Evolutionary conservation across 148 eudicot genomes (phyloP), one percentile per base, ranked within the genome.

Genomic region (Cornus suecica): DNA sequence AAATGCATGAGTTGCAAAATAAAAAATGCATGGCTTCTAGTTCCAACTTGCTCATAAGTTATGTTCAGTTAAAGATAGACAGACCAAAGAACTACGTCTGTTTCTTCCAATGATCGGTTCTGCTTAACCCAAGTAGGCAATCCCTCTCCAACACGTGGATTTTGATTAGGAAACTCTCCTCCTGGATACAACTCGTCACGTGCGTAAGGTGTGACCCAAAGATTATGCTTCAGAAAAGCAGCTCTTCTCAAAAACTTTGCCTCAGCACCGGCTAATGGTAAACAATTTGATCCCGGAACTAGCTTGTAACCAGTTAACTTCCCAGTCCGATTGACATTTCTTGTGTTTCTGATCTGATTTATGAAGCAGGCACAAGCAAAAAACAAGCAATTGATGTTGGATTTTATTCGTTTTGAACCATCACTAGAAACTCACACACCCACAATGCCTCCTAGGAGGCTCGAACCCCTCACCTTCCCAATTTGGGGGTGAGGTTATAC

Each of bases 121-220:
- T 94, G 77, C 88, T 94, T 89, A 65, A 92, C 92, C 96, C 97
- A 94, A 32, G 97, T 89, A 78, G 91, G 90, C 84, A 94, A 81
- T 51, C 99, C 97, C 77, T 92, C 99, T 25, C 99, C 97, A 80
- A 72, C 90, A 63, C 97, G 97, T 45, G 99, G 99, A 74, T 95
- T 95, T 81, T 92, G 99, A 83, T 95, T 95, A 30, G 97, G 97
- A 76, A 95, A 95, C 77, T 93, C 99, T 73, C 97, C 99, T 25
- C 97, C 99, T 30, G 97, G 99, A 84, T 83, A 95, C 77, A 86
- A 84, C 84, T 95, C 99, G 23, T 89, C 85, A 54, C 77, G 85
- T 63, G 91, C 85, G 81, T 86, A 95, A 37, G 86, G 87, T 28
- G 94, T 92, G 75, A 95, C 97, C 99, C 99, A 95, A 11, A 95